Evolutionary conservation across 2,329 filamentous ascomycete species (phyloP).

Genomic region (Pseudogymnoascus sp.): DNA sequence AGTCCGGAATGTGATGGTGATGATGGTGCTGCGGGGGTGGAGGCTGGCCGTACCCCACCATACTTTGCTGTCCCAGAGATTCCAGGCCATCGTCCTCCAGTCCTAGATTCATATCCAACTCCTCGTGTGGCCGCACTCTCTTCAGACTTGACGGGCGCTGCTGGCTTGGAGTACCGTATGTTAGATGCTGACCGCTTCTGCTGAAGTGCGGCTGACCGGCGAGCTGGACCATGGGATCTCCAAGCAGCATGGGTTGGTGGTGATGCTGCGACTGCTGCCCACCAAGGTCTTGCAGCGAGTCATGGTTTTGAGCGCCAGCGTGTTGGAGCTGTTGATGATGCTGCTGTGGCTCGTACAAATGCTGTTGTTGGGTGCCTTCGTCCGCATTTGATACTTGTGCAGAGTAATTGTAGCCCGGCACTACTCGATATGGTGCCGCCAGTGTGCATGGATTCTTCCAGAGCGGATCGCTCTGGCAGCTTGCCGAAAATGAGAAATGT

Average conservation of each 20-base stretch:
- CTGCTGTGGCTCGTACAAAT: conserved; percentile 52
- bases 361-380: conserved; percentile 58
- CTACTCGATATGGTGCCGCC: conserved; percentile 68
- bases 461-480: conserved; percentile 71
- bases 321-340: conserved; percentile 32
- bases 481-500: conserved; percentile 55
- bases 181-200: conserved; percentile 43
- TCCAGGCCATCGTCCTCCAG: conserved; percentile 42
- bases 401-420: conserved; percentile 65
- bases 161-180: conserved; percentile 38
- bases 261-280: conserved; percentile 49
- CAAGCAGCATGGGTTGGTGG: conserved; percentile 49
- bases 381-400: conserved; percentile 60
- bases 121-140: conserved; percentile 48
- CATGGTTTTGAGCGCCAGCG: conserved; percentile 28
- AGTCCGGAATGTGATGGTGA: conserved; percentile 76
- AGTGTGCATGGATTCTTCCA: conserved; percentile 71
- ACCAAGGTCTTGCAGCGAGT: conserved; percentile 25
- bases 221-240: conserved; percentile 48
- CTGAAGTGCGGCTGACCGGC: conserved; percentile 42
- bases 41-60: conserved; percentile 38
- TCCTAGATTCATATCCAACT: conserved; percentile 42
- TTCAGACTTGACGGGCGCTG: conserved; percentile 37
- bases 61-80: conserved; percentile 50
- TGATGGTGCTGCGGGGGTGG: conserved; percentile 46